Evolutionary conservation across 306 rosid genomes (phyloP), one percentile per base, ranked within the genome.

Genomic region (Rosa persica): DNA sequence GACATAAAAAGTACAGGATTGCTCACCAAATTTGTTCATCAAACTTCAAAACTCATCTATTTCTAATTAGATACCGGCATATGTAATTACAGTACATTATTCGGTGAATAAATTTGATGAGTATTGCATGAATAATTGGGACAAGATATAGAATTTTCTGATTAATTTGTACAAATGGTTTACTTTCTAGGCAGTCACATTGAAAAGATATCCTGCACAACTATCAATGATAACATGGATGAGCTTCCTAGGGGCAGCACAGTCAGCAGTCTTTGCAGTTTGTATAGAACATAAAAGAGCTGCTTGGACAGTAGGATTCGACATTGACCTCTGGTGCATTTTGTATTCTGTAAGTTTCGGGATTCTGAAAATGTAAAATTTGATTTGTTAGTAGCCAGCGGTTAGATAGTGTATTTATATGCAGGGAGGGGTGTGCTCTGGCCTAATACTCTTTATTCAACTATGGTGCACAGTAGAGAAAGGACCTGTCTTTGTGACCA

Each of bases 401-500:
- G 34, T 58, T 16, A 20, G 15, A 23, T 46, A 65, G 36, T 43
- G 75, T 73, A 10, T 80, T 36, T 65, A 0, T 23, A 57, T 55
- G n/a, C 93, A 91, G 97, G 98, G 97, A 78, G 78, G 89, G 42
- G 84, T 89, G 11, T 73, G 67, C 66, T 83, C 92, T 40, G 91
- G 90, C 44, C 22, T 87, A 64, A 58, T 89, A 22, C n/a, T 76
- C 54, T 93, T 85, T 82, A 58, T 93, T 77, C 96, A 87, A 81
- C 87, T 95, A 5, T 91, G 91, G 96, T 91, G 97, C 82, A 93
- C 88, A 44, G 87, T 84, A 74, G 76, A 85, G 76, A 89, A 81
- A 74, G 97, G 98, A 4, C 98, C 97, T 34, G 98, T 92, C 73
- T 95, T 92, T 80, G 93, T 92, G 61, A 91, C 97, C 5, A 74